Conservation (phyloP, 2,329 filamentous ascomycete genomes). For the Microascus cirrosus region DNA sequence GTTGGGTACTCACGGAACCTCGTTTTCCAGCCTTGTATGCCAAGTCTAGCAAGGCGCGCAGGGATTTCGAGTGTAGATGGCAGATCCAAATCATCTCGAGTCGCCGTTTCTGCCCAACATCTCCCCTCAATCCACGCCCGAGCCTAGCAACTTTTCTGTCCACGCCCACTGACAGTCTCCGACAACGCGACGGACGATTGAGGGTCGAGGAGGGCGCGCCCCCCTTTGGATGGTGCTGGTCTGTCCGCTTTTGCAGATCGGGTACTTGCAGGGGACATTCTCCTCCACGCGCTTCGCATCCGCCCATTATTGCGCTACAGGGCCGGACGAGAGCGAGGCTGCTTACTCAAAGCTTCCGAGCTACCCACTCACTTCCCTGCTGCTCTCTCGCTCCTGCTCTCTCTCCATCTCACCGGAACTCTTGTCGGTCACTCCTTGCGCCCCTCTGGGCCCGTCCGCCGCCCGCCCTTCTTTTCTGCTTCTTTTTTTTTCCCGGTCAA, state of each 20-base stretch:
- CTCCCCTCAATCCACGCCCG: background rate
- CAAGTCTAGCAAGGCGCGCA: background rate
- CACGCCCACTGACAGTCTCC: background rate
- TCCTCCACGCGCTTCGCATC: background rate
- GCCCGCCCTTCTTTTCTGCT: conserved; percentile 5
- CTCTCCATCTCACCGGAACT: background rate
- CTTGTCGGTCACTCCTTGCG: background rate
- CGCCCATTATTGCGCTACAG: background rate
- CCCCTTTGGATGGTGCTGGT: background rate
- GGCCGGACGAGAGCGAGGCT: background rate
- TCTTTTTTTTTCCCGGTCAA: background rate
- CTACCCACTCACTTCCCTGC: background rate
- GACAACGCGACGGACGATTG: background rate
- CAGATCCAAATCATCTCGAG: background rate
- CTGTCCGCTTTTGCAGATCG: background rate
- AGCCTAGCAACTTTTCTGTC: background rate
- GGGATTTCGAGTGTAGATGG: background rate
- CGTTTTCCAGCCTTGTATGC: background rate
- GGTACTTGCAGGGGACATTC: background rate
- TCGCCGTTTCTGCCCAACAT: background rate
- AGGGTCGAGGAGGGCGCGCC: too few species aligned
- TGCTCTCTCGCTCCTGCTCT: background rate
- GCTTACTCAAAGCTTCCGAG: background rate
- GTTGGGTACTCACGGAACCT: background rate
- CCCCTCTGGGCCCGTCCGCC: conserved; percentile 4